phyloP scores from a whole-genome alignment of 495 filamentous ascomycete genomes.

The Glutinoglossum americanum region DNA sequence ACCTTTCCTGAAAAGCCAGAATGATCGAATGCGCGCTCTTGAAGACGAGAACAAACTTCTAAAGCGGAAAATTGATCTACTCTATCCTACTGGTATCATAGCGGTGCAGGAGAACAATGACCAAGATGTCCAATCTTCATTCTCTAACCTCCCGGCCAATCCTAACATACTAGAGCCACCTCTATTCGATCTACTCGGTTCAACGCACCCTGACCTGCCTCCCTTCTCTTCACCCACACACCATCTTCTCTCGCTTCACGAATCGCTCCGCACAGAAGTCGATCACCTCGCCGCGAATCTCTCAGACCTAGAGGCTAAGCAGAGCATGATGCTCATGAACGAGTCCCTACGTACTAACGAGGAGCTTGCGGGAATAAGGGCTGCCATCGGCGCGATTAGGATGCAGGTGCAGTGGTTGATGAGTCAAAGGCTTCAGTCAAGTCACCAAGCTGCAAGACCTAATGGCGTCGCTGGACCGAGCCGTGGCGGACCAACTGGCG shows the following conservation, averaged over 20 bases:
- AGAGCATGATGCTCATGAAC: conserved; percentile 47
- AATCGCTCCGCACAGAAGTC: conserved; percentile 44
- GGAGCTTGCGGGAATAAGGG: conserved; percentile 43
- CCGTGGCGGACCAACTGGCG: neutral
- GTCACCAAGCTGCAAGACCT: neutral
- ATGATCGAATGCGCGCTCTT: conserved; percentile 20
- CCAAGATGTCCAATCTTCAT: neutral
- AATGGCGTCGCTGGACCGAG: neutral
- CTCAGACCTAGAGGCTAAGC: conserved; percentile 39
- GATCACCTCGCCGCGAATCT: conserved; percentile 33
- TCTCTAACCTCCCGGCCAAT: neutral
- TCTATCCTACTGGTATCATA: conserved; percentile 8
- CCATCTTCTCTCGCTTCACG: conserved; percentile 44
- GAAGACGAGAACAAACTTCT: conserved; percentile 24
- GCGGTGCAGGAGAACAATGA: neutral
- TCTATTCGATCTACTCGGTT: neutral
- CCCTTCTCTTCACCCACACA: conserved; percentile 18
- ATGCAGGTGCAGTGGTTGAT: conserved; percentile 48
- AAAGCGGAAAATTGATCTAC: conserved; percentile 27
- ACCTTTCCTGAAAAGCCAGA: conserved; percentile 36
- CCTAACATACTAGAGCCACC: neutral
- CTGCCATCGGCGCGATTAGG: conserved; percentile 37
- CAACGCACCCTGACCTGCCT: conserved; percentile 8
- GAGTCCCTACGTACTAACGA: conserved; percentile 45
- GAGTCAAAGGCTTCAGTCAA: neutral